phyloP scores from a whole-genome alignment of 768 basidiomycete genomes.

The Kwoniella pini region DNA sequence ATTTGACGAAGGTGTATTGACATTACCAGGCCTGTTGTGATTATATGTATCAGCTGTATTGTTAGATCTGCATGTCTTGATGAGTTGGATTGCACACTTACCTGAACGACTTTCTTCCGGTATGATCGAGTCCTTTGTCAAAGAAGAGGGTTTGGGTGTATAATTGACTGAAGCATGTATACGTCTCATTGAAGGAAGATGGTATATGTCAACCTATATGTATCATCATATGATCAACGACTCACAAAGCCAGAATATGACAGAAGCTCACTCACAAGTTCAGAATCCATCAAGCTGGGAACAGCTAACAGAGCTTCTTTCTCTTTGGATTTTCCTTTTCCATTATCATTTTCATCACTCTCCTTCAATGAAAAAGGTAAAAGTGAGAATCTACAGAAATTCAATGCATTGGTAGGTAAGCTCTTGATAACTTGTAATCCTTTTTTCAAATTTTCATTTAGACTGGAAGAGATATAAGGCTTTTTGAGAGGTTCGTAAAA shows the following conservation, averaged over 20 bases:
- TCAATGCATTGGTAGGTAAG: conserved; percentile 87
- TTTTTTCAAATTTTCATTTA: conserved; percentile 1
- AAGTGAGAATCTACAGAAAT: conserved; percentile 87
- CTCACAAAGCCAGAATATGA: neutral
- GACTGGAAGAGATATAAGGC: conserved; percentile 14
- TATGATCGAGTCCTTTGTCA: conserved; percentile 1
- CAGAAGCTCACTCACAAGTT: conserved; percentile 61
- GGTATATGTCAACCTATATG: conserved; percentile 81
- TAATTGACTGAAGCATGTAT: conserved; percentile 80
- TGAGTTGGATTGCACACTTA: neutral
- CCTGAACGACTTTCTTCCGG: conserved; percentile 5
- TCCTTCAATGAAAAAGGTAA: conserved; percentile 49
- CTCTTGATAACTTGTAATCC: conserved; percentile 60
- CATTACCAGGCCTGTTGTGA: conserved; percentile 78
- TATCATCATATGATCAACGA: neutral
- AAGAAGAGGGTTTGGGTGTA: neutral
- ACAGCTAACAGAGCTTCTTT: conserved; percentile 64
- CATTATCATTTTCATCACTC: neutral
- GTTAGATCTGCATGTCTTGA: neutral
- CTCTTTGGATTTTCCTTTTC: conserved; percentile 26
- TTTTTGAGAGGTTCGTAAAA: conserved; percentile 40
- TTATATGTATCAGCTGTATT: neutral
- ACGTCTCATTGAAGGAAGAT: conserved; percentile 66
- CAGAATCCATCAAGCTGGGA: conserved; percentile 86
- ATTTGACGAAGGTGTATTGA: conserved; percentile 67